Evolutionary conservation across 2,329 filamentous ascomycete genomes (phyloP), one percentile per base, ranked within the genome.

Genomic region (Arthroderma sp.): DNA sequence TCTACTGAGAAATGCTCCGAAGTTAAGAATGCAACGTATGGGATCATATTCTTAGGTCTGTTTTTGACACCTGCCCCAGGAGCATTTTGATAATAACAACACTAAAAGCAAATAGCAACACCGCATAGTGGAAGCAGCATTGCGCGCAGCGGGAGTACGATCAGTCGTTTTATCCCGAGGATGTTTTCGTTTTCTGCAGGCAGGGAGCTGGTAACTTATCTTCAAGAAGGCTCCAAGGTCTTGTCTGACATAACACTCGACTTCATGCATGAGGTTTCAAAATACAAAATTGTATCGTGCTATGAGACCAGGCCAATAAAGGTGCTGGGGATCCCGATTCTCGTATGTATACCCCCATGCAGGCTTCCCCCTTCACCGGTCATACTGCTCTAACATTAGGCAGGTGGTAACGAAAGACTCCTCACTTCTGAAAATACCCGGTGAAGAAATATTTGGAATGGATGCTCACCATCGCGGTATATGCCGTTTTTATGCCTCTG

Each of bases 281-380:
- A 13, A 2, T 19, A 57, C 15, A 58, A 57, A 19, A 21, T 61
- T 5, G 54, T 61, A 33, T 59, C 59, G 6, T 61, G 59, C 21
- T 59, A 31, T 39, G 58, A 59, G 21, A 37, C 56, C 41, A 47
- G 39, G 39, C 15, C 39, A 23, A 59, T 23, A 8, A 44, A 23
- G 11, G n/a, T 44, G 4, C 7, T 44, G n/a, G 39, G 39, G 4
- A 44, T 44, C 11, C 39, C 39, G 7, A 44, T 44, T n/a, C 39
- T 44, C 5, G 39, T 44, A 44, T 7, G 39, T 23, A 21, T 54
- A 47, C 13, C 17, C 11, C 31, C n/a, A n/a, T 28, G 4, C 23
- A 7, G 33, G 23, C 1, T 17, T 47, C 9, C 21, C 41, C 44
- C 2, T 33, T 28, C 19, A 17, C 35, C 3, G 2, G 7, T 4